Base-by-base conservation (phyloP, 1,139 yeast genomes). In the Saccharomyces pastorianus region DNA sequence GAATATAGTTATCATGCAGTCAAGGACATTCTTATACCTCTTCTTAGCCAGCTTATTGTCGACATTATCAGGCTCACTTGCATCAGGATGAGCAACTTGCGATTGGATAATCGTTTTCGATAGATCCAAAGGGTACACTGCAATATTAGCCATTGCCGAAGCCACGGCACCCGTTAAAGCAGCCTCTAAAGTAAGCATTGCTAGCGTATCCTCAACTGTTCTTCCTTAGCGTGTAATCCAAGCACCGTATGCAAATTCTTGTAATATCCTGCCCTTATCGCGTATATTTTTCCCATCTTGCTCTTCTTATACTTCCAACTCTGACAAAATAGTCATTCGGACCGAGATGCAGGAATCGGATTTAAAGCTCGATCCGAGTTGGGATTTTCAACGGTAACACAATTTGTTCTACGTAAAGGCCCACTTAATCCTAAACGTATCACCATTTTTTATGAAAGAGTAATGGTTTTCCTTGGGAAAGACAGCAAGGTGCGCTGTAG, bases 101-200 rank as follows among this genome's bases (percentile, higher is more conserved):
- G 90, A 83, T 66, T 86, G 95, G 51, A 86, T 79, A 53, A 87
- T 76, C 0, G 91, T 85, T 66, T 86, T 86, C 58, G 85, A 78
- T 56, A 86, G 73, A 65, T 85, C 93, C 53, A 87, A 71, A 0
- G 95, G 95, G 63, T 84, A 87, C 2, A 85, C 88, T 48, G 83
- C 75, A n/a, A 89, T 76, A 69, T 86, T 88, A 48, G 96, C 96
- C 55, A 87, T 71, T 48, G 84, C 86, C 3, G 96, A 88, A 6
- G 96, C 95, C 55, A 85, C 77, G 0, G 96, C 90, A 1, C 96
- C 96, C 51, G 89, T 84, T 20, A 88, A 79, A 0, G 96, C 96
- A 67, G 84, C 84, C 60, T 88, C 95, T 42, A 81, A 64, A 27
- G 84, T 82, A 5, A 82, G 64, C 68, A 73, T 69, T 7, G 13